Percentiles rank a stretch among this genome's conserved stretches.
Evolutionary conservation across 495 filamentous ascomycete species (phyloP).

Genomic region (Copromyces sp.): DNA sequence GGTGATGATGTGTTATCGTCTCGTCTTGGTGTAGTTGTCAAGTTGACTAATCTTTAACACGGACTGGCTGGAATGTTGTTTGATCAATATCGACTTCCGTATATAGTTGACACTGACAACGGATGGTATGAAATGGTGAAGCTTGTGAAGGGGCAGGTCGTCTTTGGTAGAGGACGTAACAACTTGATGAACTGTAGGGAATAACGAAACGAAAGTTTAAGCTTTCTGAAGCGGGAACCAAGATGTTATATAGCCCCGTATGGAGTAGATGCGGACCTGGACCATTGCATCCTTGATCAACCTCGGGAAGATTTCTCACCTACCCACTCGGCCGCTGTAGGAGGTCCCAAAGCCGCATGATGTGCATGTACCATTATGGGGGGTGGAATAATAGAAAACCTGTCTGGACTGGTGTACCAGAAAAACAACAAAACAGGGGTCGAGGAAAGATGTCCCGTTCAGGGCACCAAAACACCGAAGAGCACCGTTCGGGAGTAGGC

Average conservation of each 20-base stretch:
- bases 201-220: background rate
- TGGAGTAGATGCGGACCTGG: background rate
- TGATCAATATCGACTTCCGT: background rate
- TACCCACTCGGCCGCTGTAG: background rate
- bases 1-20: background rate
- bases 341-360: conserved; percentile 11
- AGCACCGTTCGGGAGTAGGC: background rate
- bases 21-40: background rate
- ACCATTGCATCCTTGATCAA: background rate
- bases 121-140: background rate
- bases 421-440: conserved; percentile 1
- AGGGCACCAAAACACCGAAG: conserved; percentile 1
- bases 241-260: background rate
- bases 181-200: background rate
- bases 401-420: conserved; percentile 1
- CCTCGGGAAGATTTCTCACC: background rate
- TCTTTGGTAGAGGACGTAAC: background rate
- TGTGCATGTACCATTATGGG: conserved; percentile 10
- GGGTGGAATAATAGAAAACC: conserved; percentile 1
- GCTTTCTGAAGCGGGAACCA: background rate
- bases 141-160: background rate
- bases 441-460: conserved; percentile 1
- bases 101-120: background rate
- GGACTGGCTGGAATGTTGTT: background rate
- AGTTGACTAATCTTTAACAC: background rate